Conservation (phyloP, 768 basidiomycete genomes). For the Russula virescens region DNA sequence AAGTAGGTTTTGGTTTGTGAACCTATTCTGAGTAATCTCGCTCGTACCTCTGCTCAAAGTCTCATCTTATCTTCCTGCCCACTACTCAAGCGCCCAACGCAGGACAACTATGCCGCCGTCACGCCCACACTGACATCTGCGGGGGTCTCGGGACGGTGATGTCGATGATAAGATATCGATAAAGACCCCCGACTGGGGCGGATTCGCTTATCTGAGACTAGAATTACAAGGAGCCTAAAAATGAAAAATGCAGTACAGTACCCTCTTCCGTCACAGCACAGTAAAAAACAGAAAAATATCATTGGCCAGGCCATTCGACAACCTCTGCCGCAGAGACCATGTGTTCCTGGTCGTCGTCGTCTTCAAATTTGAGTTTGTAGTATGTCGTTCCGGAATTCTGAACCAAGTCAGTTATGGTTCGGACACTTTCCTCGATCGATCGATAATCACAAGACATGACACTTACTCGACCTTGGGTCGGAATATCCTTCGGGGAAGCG, state of each 20-base stretch:
- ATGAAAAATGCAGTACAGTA: background rate
- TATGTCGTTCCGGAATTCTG: constrained; percentile 36
- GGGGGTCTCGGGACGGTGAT: background rate
- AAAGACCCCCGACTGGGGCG: background rate
- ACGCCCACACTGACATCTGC: background rate
- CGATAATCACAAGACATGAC: constrained; percentile 1
- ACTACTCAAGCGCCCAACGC: background rate
- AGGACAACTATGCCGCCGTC: background rate
- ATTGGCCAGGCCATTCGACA: constrained; percentile 65
- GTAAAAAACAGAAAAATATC: background rate
- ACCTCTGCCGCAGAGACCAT: constrained; percentile 72
- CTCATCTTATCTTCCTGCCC: background rate
- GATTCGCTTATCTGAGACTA: constrained; percentile 11
- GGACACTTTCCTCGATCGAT: constrained; percentile 20
- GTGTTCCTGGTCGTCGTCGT: constrained; percentile 82
- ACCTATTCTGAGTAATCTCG: no score
- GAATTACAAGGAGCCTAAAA: background rate
- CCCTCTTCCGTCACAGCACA: no score
- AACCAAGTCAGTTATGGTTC: constrained; percentile 27
- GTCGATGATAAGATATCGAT: background rate
- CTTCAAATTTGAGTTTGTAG: constrained; percentile 84
- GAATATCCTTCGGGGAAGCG: constrained; percentile 50
- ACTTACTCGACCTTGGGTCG: constrained; percentile 36
- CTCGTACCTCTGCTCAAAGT: background rate
- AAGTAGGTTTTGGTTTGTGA: no score